phyloP scores from a whole-genome alignment of 805 yeast genomes.

The Barnettozyma populi region DNA sequence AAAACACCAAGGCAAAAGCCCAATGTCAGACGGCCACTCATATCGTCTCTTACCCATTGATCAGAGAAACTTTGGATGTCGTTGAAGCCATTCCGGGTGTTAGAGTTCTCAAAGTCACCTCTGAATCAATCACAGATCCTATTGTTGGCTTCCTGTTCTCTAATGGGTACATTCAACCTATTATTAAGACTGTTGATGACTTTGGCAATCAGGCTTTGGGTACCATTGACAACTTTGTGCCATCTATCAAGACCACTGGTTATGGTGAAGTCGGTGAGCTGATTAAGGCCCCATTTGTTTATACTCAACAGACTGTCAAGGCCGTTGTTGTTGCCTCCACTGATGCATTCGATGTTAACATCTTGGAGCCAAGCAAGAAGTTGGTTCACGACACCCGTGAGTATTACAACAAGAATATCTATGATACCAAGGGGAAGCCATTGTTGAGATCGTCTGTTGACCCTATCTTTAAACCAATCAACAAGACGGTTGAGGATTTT shows the following conservation, averaged over 20 bases:
- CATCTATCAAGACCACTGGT: slow-evolving; percentile 52
- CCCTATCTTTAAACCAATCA: slow-evolving; percentile 58
- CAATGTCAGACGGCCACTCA: slow-evolving; percentile 28
- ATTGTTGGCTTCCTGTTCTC: slow-evolving; percentile 27
- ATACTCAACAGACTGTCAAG: slow-evolving; percentile 35
- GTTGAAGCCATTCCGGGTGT: slow-evolving; percentile 33
- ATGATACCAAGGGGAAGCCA: slow-evolving; percentile 59
- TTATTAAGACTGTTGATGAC: slow-evolving; percentile 44
- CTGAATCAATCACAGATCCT: slow-evolving; percentile 27
- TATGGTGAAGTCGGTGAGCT: slow-evolving; percentile 43
- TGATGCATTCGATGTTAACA: slow-evolving; percentile 29
- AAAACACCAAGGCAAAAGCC: neutral
- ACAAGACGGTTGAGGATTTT: slow-evolving; percentile 42
- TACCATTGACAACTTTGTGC: slow-evolving; percentile 52
- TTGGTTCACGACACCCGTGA: slow-evolving; percentile 44
- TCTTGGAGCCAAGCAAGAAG: slow-evolving; percentile 44
- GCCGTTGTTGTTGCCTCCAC: slow-evolving; percentile 31
- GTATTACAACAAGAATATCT: slow-evolving; percentile 43
- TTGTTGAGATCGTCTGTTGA: slow-evolving; percentile 57
- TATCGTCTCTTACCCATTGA: slow-evolving; percentile 43
- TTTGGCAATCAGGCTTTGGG: slow-evolving; percentile 50
- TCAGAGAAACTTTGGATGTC: slow-evolving; percentile 34
- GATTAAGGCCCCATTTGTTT: slow-evolving; percentile 46
- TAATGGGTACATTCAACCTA: slow-evolving; percentile 35
- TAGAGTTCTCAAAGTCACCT: slow-evolving; percentile 29